phyloP scores from a whole-genome alignment of 2,329 filamentous ascomycete species.

The Penicillium sp. region DNA sequence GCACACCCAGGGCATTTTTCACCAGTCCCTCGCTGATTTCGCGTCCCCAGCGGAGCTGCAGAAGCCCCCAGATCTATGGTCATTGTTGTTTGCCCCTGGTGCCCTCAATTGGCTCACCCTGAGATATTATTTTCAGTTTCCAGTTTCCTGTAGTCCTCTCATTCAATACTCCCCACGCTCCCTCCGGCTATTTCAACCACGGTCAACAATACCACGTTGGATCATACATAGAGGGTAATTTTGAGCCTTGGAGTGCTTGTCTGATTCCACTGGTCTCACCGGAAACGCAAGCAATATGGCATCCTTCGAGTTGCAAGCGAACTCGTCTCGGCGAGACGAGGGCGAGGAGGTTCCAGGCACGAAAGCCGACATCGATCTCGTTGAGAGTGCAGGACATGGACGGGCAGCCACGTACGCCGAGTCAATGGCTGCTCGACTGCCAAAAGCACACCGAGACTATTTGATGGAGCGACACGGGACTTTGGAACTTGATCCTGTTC shows the following conservation, averaged over 20 bases:
- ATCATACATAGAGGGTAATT: background rate
- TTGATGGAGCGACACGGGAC: slow-evolving; percentile 55
- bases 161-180: too few relatives aligned
- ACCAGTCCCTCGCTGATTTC: background rate
- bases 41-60: slow-evolving; percentile 3
- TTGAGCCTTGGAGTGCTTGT: background rate
- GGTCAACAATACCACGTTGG: background rate
- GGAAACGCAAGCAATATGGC: slow-evolving; percentile 15
- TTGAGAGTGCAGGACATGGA: slow-evolving; percentile 29
- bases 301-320: slow-evolving; percentile 26
- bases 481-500: slow-evolving; percentile 54
- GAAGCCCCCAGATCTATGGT: background rate
- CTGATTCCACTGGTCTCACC: background rate
- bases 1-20: slow-evolving; percentile 10
- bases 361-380: slow-evolving; percentile 27
- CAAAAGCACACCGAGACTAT: slow-evolving; percentile 43
- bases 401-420: slow-evolving; percentile 24
- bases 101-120: background rate
- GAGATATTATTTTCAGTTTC: background rate
- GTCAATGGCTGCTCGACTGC: slow-evolving; percentile 25
- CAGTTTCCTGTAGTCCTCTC: background rate
- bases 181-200: background rate
- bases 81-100: background rate
- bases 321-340: slow-evolving; percentile 17
- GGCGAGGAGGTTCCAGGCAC: slow-evolving; percentile 6